Evolutionary conservation across 2,329 filamentous ascomycete genomes (phyloP), one percentile per base, ranked within the genome.

Genomic region (Pseudogymnoascus sp.): DNA sequence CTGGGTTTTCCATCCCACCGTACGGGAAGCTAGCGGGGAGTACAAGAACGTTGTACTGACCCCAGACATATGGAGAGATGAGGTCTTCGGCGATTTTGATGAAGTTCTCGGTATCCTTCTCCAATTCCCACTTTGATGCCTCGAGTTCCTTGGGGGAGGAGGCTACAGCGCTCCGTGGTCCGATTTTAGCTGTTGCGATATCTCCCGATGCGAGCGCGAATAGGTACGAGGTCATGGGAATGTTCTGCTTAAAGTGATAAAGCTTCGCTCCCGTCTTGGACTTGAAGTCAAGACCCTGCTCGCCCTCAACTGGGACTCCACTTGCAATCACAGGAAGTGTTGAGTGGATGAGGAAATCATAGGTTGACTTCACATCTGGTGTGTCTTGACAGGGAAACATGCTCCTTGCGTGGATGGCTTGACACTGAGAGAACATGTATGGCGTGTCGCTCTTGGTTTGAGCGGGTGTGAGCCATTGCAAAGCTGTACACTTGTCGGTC

Each of bases 351-450:
- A 88, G 89, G 79, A 97, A 97, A 66, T 87, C 86, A 76, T 93
- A 92, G 1, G 92, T 96, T n/a, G 90, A 92, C 80, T 99, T 99
- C 71, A 97, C 90, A 74, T 97, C 93, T 2, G 95, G 95, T 0
- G 95, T 97, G 73, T 99, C 95, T 78, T 97, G 93, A 76, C 93
- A 97, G 6, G 95, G 95, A 75, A 97, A 96, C 65, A 97, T 84
- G 59, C 92, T 96, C 65, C 95, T 87, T 47, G 91, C 91, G 72
- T 97, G 93, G 72, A 97, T 97, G 62, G 93, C 93, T 80, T 99
- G 93, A 75, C 93, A 96, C 79, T 97, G 95, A 50, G 91, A 96
- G 79, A 97, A 97, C 87, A 97, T 93, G 77, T 97, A 97, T 1
- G 93, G 93, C 76, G 92, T 95, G 79, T 92, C 93, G 82, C 96